Evolutionary conservation across 768 basidiomycete species (phyloP).

Genomic region (Suillus alpinus): DNA sequence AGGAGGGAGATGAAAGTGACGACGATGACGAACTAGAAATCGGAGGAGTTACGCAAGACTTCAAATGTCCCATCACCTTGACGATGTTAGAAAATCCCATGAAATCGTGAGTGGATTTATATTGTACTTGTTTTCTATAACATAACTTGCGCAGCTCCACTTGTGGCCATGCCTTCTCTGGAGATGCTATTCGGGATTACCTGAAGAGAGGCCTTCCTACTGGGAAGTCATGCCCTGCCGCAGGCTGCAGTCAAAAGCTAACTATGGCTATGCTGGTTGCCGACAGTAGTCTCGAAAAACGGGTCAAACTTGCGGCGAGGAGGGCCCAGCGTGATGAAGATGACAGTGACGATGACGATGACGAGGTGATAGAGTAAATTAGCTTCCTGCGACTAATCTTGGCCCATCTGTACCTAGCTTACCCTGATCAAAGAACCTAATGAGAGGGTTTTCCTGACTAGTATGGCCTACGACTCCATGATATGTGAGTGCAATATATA

Average conservation of each 20-base stretch:
- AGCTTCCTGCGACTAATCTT: neutral
- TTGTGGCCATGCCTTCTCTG: constrained; percentile 85
- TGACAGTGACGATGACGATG: constrained; percentile 39
- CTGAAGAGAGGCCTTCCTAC: constrained; percentile 38
- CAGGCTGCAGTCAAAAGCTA: constrained; percentile 68
- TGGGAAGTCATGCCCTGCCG: constrained; percentile 59
- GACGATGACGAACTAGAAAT: constrained; percentile 88
- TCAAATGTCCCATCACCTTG: constrained; percentile 81
- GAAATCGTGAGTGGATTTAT: constrained; percentile 63
- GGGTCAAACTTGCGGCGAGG: constrained; percentile 56
- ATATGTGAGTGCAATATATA: neutral
- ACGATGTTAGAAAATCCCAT: constrained; percentile 66
- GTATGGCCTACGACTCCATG: neutral
- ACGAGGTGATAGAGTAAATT: constrained; percentile 54
- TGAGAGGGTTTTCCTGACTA: neutral
- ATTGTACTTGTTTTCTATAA: neutral
- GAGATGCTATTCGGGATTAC: constrained; percentile 62
- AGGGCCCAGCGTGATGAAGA: constrained; percentile 43
- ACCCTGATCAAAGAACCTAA: neutral
- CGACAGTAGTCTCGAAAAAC: constrained; percentile 61
- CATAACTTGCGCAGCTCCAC: constrained; percentile 40
- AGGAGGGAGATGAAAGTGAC: constrained; percentile 77
- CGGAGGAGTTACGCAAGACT: constrained; percentile 81
- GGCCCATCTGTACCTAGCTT: neutral
- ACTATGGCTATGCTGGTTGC: constrained; percentile 46